Percentiles rank a stretch among this genome's conserved stretches.
These are phyloP conservation scores for Diutina pseudorugosa DNA, from an alignment of 1,139 yeast species.

Conservation along the genomic window DNA sequence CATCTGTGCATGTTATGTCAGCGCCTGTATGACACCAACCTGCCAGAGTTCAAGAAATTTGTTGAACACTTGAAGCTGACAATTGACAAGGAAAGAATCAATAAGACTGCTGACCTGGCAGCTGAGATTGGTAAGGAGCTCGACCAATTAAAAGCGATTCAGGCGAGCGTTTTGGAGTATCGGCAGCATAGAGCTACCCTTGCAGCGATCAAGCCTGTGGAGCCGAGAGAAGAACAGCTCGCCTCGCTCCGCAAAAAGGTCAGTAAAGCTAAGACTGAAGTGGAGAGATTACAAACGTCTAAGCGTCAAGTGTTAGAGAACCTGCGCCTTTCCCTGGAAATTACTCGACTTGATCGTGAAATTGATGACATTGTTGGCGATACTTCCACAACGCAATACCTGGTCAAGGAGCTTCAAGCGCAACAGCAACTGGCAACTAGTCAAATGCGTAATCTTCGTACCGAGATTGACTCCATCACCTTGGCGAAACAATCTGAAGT, in stretches of 20 bases:
- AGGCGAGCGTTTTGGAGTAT: background rate
- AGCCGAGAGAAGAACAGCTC: background rate
- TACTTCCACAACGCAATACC: background rate
- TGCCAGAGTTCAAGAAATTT: conserved; percentile 15
- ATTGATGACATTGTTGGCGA: conserved; percentile 17
- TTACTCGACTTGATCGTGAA: conserved; percentile 18
- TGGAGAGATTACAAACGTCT: conserved; percentile 10
- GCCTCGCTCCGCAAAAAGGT: conserved; percentile 4
- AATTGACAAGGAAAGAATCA: conserved; percentile 22
- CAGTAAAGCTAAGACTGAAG: conserved; percentile 6
- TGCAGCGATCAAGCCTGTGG: conserved; percentile 7
- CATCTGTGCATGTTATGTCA: conserved; percentile 57
- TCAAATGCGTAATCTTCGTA: background rate
- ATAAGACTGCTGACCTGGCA: conserved; percentile 10
- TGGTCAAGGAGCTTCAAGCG: background rate
- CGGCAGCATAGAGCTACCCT: conserved; percentile 11
- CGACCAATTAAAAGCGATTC: background rate
- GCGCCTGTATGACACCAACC: conserved; percentile 39
- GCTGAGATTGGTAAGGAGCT: conserved; percentile 7
- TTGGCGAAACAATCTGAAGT: background rate
- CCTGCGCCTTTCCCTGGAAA: conserved; percentile 23
- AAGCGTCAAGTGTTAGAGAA: conserved; percentile 24
- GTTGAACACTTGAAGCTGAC: conserved; percentile 22
- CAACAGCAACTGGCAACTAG: background rate
- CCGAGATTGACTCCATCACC: background rate